Percentiles rank a stretch among this genome's conserved stretches.
These are phyloP conservation scores for Chalciporus sphaerocephalus DNA, from an alignment of 768 basidiomycete species.

Conservation along the genomic window DNA sequence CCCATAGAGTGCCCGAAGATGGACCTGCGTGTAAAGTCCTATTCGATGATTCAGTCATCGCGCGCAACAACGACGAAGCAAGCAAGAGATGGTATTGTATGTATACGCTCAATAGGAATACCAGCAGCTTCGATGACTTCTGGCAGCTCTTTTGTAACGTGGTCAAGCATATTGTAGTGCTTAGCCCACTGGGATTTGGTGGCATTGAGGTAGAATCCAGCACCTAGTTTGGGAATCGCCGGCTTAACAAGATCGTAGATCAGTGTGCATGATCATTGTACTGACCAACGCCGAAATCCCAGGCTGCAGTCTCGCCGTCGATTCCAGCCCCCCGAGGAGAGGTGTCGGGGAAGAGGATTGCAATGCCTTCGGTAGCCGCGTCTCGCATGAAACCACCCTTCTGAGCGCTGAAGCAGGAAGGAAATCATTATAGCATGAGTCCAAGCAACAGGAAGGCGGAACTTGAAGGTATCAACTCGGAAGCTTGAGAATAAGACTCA, in stretches of 20 bases:
- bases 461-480: no score
- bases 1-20: conserved; percentile 98
- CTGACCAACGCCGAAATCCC: conserved; percentile 86
- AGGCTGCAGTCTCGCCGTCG: conserved; percentile 73
- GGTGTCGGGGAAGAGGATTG: conserved; percentile 89
- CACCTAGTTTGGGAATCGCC: conserved; percentile 37
- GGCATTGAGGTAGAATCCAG: conserved; percentile 95
- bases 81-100: conserved; percentile 1
- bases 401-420: conserved; percentile 61
- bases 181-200: conserved; percentile 67
- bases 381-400: conserved; percentile 91
- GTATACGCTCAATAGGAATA: conserved; percentile 70
- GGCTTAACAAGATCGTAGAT: conserved; percentile 1
- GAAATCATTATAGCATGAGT: background rate
- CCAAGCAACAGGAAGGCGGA: background rate
- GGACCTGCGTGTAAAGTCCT: conserved; percentile 82
- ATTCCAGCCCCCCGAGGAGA: conserved; percentile 89
- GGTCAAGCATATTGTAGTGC: conserved; percentile 86
- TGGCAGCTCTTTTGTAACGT: conserved; percentile 82
- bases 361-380: conserved; percentile 81
- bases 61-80: background rate
- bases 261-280: background rate
- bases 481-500: conserved; percentile 30
- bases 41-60: background rate
- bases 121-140: conserved; percentile 66